Evolutionary conservation across 2,329 filamentous ascomycete genomes (phyloP).

Genomic region (Clonostachys chloroleuca): DNA sequence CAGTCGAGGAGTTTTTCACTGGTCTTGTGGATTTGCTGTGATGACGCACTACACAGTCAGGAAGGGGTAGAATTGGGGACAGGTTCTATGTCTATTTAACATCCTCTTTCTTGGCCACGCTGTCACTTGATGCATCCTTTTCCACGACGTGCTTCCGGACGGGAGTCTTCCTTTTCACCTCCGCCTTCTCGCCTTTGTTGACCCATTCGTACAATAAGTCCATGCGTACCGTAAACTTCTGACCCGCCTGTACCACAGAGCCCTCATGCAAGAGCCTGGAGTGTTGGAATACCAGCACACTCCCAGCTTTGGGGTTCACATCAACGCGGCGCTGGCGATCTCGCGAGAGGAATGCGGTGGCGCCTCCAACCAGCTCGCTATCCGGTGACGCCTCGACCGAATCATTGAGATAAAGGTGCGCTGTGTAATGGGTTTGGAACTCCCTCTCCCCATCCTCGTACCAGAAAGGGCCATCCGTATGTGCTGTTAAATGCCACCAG

Average conservation of each 20-base stretch:
- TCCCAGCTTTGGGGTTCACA: conserved; percentile 49
- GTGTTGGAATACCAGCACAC: conserved; percentile 60
- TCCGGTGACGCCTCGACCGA: conserved; percentile 11
- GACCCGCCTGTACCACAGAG: conserved; percentile 42
- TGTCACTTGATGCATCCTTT: no score
- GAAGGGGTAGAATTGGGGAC: no score
- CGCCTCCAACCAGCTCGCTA: conserved; percentile 40
- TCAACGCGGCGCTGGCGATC: conserved; percentile 39
- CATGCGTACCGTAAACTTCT: conserved; percentile 53
- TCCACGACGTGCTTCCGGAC: no score
- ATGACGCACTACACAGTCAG: no score
- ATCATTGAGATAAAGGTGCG: conserved; percentile 44
- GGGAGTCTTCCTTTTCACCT: no score
- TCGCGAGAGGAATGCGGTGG: conserved; percentile 47
- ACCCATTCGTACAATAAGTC: conserved; percentile 45
- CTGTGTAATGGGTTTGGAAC: conserved; percentile 43
- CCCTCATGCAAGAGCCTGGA: conserved; percentile 45
- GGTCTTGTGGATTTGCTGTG: no score
- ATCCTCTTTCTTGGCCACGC: background rate
- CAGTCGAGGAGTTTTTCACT: no score
- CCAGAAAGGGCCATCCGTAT: conserved; percentile 63
- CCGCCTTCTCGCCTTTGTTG: no score
- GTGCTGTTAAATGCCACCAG: conserved; percentile 36
- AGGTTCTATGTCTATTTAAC: background rate
- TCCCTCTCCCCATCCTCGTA: conserved; percentile 42